These are phyloP conservation scores for Torulaspora microellipsoides DNA, from an alignment of 805 yeast genomes.

Conservation along the genomic window DNA sequence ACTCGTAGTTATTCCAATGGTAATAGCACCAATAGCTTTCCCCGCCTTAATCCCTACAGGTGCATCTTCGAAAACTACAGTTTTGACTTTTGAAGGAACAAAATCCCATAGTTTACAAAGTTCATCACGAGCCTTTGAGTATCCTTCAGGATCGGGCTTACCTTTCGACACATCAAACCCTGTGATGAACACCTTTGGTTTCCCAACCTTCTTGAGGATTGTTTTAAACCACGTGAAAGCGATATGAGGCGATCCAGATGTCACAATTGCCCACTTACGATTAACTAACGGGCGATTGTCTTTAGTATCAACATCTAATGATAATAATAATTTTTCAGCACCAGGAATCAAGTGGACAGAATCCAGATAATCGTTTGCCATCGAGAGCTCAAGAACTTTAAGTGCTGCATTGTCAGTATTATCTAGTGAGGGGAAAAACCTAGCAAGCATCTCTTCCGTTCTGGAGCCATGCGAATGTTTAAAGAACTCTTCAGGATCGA, in stretches of 20 bases:
- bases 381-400: constrained; percentile 55
- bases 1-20: constrained; percentile 72
- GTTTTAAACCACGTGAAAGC: constrained; percentile 67
- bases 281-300: constrained; percentile 22
- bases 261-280: constrained; percentile 74
- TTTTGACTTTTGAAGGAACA: constrained; percentile 24
- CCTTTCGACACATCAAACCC: constrained; percentile 69
- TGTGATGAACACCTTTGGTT: constrained; percentile 72
- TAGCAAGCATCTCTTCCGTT: constrained; percentile 62
- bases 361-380: constrained; percentile 62
- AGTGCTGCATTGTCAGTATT: constrained; percentile 46
- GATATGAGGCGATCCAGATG: constrained; percentile 68
- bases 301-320: constrained; percentile 38
- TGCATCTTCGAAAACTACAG: constrained; percentile 78
- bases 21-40: constrained; percentile 67
- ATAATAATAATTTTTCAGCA: constrained; percentile 51
- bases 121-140: constrained; percentile 50
- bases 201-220: constrained; percentile 47
- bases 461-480: constrained; percentile 72
- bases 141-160: constrained; percentile 81
- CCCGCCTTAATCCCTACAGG: constrained; percentile 81
- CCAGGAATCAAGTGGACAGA: constrained; percentile 68
- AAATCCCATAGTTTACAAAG: constrained; percentile 40
- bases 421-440: constrained; percentile 65
- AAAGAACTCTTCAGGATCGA: constrained; percentile 59